Evolutionary conservation across 1,284 basidiomycete species (phyloP).

Genomic region (Trichosporon ovoides): DNA sequence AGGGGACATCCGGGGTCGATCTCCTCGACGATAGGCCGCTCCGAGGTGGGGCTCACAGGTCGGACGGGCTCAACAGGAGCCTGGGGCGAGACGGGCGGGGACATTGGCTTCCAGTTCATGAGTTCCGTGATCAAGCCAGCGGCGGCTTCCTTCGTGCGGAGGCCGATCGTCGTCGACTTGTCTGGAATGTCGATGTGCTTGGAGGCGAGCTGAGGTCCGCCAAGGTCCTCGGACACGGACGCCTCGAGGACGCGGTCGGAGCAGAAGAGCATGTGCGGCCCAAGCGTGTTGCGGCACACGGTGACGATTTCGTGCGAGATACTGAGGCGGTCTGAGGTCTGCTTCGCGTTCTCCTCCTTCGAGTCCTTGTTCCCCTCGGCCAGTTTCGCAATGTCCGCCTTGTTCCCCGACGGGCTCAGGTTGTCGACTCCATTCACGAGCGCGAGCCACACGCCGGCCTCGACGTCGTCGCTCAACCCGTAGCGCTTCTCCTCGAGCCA

Average conservation of each 20-base stretch:
- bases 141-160: background rate
- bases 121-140: slow-evolving; percentile 1
- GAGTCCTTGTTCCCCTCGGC: background rate
- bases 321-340: slow-evolving; percentile 18
- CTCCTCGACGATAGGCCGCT: no score
- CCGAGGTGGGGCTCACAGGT: background rate
- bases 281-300: slow-evolving; percentile 16
- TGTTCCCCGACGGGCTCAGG: slow-evolving; percentile 8
- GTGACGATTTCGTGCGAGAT: slow-evolving; percentile 18
- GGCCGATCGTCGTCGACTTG: slow-evolving; percentile 1
- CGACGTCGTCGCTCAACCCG: slow-evolving; percentile 16
- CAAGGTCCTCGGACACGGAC: slow-evolving; percentile 15
- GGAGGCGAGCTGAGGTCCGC: slow-evolving; percentile 15
- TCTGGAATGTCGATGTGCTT: slow-evolving; percentile 3
- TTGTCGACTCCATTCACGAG: slow-evolving; percentile 21
- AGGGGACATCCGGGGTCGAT: background rate
- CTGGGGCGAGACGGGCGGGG: background rate
- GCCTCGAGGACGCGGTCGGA: slow-evolving; percentile 13
- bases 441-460: slow-evolving; percentile 19
- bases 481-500: slow-evolving; percentile 20
- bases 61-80: background rate
- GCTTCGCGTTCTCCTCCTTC: slow-evolving; percentile 13
- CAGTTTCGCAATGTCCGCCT: slow-evolving; percentile 6
- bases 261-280: slow-evolving; percentile 18
- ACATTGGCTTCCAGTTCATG: background rate